A percentile compares a stretch with the other conserved stretches of the same genome.
Conservation (phyloP, 2,329 filamentous ascomycete genomes). For the Fonsecaea monophora region DNA sequence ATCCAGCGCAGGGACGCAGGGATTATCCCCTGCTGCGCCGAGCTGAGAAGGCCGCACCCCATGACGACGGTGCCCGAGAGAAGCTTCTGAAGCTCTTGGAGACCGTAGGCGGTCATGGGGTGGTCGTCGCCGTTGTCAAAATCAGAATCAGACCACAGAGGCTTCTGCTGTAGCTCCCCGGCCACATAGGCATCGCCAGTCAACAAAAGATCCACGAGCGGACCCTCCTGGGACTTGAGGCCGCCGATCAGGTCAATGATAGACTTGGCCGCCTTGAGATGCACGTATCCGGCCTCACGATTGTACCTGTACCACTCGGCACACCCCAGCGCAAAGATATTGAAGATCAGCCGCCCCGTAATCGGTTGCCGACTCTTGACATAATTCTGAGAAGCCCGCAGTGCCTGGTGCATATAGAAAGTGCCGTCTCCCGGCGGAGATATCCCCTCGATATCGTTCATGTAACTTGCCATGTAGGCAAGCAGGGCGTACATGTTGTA, state of each 20-base stretch:
- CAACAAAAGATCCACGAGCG: slow-evolving; percentile 31
- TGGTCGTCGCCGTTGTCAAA: slow-evolving; percentile 31
- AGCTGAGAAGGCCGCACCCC: slow-evolving; percentile 23
- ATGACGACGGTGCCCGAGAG: slow-evolving; percentile 19
- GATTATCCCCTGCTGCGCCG: slow-evolving; percentile 23
- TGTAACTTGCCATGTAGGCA: slow-evolving; percentile 32
- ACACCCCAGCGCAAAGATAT: slow-evolving; percentile 30
- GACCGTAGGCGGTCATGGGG: slow-evolving; percentile 27
- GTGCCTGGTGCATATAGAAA: slow-evolving; percentile 31
- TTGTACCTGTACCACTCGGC: slow-evolving; percentile 35
- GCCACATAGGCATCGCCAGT: slow-evolving; percentile 32
- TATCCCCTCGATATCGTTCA: slow-evolving; percentile 25
- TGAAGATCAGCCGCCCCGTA: slow-evolving; percentile 28
- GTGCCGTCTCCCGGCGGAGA: slow-evolving; percentile 4
- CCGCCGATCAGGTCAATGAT: slow-evolving; percentile 32
- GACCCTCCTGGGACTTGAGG: slow-evolving; percentile 23
- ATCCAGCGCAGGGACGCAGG: slow-evolving; percentile 27
- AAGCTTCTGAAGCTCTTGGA: slow-evolving; percentile 25
- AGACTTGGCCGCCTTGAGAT: slow-evolving; percentile 29
- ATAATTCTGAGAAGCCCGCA: slow-evolving; percentile 28
- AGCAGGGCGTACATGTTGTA: slow-evolving; percentile 35
- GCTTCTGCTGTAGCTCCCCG: slow-evolving; percentile 24
- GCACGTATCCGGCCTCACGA: slow-evolving; percentile 25
- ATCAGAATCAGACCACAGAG: slow-evolving; percentile 23
- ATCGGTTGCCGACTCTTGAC: slow-evolving; percentile 23